Evolutionary conservation across 2,329 filamentous ascomycete genomes (phyloP), one percentile per base, ranked within the genome.

Genomic region (Gnomoniopsis smithogilvyi): DNA sequence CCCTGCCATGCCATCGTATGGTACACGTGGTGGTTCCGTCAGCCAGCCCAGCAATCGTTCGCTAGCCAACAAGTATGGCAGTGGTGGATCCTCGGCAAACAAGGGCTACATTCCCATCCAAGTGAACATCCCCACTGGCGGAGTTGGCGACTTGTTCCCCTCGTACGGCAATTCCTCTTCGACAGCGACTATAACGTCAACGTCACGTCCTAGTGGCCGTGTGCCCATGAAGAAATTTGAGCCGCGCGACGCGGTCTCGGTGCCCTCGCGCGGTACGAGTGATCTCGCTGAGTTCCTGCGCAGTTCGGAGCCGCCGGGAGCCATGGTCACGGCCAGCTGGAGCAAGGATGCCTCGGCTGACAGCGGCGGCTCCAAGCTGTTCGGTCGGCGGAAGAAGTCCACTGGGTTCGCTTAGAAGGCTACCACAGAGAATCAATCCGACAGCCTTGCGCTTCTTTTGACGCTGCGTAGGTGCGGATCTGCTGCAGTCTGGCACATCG

Each of bases 241-340:
- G 68, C 79, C 83, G 2, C 78, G 82, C 49, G 83, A 85, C 4
- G 73, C 82, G 3, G 72, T 75, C 38, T 68, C 71, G n/a, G 63
- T 66, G 8, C 64, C 70, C 3, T 71, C 70, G 7, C 73, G 72
- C n/a, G 72, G 75, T 49, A 92, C 88, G 2, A 81, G 82, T 19
- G 89, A 92, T 53, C 73, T 94, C 48, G 89, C 90, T 0, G 84
- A 86, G 54, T 94, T 94, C 70, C 74, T 95, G 34, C 83, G 81
- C 55, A 85, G 85, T 66, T 89, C 88, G 15, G 86, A 80, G 36
- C 89, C 89, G 3, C 86, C 87, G 1, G 41, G 41, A 11, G 57
- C 41, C 6, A 45, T 45, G 41, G 41, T 19, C 8, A 19, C 41
- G 8, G 41, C 17, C 17, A 45, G 41, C 41, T 45, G 41, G 41